Conservation (phyloP, 495 filamentous ascomycete genomes). For the Letharia columbiana region DNA sequence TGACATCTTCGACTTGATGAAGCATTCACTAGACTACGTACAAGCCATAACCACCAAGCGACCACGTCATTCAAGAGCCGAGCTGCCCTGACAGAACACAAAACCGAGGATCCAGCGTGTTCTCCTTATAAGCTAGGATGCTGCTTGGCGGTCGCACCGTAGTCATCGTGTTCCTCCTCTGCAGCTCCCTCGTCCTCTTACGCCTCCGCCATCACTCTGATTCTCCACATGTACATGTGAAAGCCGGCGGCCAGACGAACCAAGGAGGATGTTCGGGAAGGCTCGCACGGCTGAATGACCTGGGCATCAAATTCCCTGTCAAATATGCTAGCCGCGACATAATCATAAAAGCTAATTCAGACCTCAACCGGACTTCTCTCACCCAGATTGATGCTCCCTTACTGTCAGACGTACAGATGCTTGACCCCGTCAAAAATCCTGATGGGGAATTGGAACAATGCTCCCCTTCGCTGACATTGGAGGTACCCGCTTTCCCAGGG, state of each 20-base stretch:
- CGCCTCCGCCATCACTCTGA: background rate
- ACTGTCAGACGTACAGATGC: background rate
- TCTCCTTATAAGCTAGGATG: background rate
- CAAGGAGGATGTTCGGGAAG: slow-evolving; percentile 11
- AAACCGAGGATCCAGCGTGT: background rate
- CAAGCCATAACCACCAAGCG: background rate
- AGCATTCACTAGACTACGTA: background rate
- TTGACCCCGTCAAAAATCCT: background rate
- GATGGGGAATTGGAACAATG: background rate
- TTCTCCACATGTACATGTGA: background rate
- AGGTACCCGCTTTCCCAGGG: slow-evolving; percentile 31
- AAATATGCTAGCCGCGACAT: slow-evolving; percentile 40
- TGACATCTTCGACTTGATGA: background rate
- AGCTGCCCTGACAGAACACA: background rate
- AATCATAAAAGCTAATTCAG: slow-evolving; percentile 20
- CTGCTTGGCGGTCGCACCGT: background rate
- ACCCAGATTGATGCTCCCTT: slow-evolving; percentile 27
- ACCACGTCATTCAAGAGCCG: background rate
- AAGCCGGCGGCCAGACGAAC: background rate
- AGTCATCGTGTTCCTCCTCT: background rate
- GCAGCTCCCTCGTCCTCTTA: background rate
- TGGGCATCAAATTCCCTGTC: slow-evolving; percentile 13
- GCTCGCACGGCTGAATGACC: slow-evolving; percentile 10
- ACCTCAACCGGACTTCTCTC: slow-evolving; percentile 23
- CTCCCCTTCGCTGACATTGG: slow-evolving; percentile 15